Conservation (phyloP, 331 rosid genomes). For the Arachis monticola region DNA sequence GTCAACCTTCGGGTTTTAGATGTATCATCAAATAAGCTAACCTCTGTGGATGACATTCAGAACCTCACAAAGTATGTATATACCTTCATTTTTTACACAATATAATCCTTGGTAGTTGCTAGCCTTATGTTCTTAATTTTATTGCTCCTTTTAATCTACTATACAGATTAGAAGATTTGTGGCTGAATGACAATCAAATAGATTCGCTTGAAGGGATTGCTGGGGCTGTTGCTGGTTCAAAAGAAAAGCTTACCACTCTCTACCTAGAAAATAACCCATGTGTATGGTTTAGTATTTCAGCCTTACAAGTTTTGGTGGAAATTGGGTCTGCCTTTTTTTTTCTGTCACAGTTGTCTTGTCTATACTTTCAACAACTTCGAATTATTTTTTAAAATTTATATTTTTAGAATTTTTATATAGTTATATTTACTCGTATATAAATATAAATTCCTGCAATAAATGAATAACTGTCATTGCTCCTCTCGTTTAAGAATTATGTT, state of each 20-base stretch:
- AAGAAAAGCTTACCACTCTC: slow-evolving; percentile 81
- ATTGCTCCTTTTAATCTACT: slow-evolving; percentile 27
- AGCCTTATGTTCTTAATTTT: slow-evolving; percentile 36
- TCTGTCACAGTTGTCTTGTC: too few relatives aligned
- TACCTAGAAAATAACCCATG: slow-evolving; percentile 92
- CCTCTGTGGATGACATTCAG: slow-evolving; percentile 64
- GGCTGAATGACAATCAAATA: slow-evolving; percentile 92
- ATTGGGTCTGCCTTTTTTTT: background rate
- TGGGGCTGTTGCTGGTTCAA: slow-evolving; percentile 78
- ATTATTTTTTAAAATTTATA: too few relatives aligned
- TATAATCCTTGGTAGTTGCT: slow-evolving; percentile 8
- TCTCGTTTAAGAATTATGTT: too few relatives aligned
- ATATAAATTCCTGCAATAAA: too few relatives aligned
- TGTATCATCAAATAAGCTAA: slow-evolving; percentile 89
- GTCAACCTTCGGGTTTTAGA: slow-evolving; percentile 84
- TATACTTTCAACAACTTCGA: too few relatives aligned
- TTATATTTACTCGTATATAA: too few relatives aligned
- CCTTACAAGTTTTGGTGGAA: slow-evolving; percentile 2
- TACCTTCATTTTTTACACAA: background rate
- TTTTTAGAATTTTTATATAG: too few relatives aligned
- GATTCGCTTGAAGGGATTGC: slow-evolving; percentile 68
- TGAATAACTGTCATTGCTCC: too few relatives aligned
- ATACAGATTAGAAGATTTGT: slow-evolving; percentile 82
- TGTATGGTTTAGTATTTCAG: slow-evolving; percentile 55
- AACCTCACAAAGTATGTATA: slow-evolving; percentile 66